Conservation (phyloP, 2,329 filamentous ascomycete genomes). For the Thermoascus crustaceus region DNA sequence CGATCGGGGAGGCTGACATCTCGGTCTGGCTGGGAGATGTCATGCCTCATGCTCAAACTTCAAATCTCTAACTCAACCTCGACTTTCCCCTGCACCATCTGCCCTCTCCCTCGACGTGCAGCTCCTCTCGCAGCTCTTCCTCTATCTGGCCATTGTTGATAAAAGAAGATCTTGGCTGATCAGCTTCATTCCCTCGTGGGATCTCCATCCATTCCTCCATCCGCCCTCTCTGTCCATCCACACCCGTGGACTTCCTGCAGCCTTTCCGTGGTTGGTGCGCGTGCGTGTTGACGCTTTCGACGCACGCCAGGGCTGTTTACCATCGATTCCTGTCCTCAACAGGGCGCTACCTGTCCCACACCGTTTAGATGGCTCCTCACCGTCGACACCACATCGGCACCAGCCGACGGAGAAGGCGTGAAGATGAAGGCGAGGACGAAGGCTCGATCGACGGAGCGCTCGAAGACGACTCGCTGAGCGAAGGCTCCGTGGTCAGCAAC, state of each 20-base stretch:
- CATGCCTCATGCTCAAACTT: slow-evolving; percentile 17
- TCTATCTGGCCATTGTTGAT: slow-evolving; percentile 8
- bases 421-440: slow-evolving; percentile 44
- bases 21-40: slow-evolving; percentile 11
- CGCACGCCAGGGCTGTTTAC: not conserved
- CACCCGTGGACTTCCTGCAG: not conserved
- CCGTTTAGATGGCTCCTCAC: slow-evolving; percentile 32
- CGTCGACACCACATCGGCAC: slow-evolving; percentile 37
- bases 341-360: slow-evolving; percentile 1
- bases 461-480: slow-evolving; percentile 56
- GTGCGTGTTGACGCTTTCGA: not conserved
- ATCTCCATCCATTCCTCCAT: slow-evolving; percentile 6
- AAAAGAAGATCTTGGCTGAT: slow-evolving; percentile 9
- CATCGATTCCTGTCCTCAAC: slow-evolving; percentile 1
- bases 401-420: slow-evolving; percentile 38
- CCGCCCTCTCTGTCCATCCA: slow-evolving; percentile 2
- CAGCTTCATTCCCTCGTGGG: slow-evolving; percentile 14
- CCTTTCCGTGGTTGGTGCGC: not conserved
- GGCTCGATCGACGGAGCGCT: slow-evolving; percentile 42
- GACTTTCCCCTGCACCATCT: not conserved
- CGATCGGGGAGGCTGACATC: slow-evolving; percentile 19
- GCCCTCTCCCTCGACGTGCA: slow-evolving; percentile 3
- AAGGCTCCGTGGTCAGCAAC: slow-evolving; percentile 50
- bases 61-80: not conserved
- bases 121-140: slow-evolving; percentile 9